A percentile compares a stretch with the other conserved stretches of the same genome.
Conservation (phyloP, 306 rosid genomes). For the Cicer bijugum region DNA sequence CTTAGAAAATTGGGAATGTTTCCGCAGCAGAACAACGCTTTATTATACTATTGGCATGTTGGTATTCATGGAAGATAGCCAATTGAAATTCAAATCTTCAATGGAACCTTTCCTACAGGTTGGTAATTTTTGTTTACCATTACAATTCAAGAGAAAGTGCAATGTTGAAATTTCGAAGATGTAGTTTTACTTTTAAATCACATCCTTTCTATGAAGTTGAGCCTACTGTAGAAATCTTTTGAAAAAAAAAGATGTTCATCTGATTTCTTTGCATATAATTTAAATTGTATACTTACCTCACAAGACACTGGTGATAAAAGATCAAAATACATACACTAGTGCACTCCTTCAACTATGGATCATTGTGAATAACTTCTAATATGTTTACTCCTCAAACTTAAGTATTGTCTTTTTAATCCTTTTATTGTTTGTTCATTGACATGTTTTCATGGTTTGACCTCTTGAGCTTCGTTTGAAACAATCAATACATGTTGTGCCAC, state of each 20-base stretch:
- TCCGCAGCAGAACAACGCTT: constrained; percentile 52
- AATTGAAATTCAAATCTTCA: constrained; percentile 51
- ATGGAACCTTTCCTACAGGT: constrained; percentile 57
- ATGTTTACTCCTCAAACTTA: background rate
- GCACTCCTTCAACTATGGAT: background rate
- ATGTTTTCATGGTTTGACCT: background rate
- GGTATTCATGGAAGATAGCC: constrained; percentile 56
- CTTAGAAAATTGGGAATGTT: constrained; percentile 51
- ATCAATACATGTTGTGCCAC: background rate
- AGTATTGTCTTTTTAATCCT: background rate
- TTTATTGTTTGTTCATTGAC: background rate
- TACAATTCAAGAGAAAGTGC: constrained; percentile 27
- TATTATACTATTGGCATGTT: constrained; percentile 53
- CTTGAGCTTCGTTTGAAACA: constrained; percentile 15
- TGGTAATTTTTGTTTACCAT: constrained; percentile 35
- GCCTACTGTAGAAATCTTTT: constrained; percentile 20
- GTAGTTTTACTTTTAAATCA: constrained; percentile 18
- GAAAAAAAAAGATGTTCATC: constrained; percentile 28
- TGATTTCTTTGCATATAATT: constrained; percentile 16
- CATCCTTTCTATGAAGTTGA: constrained; percentile 7
- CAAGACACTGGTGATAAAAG: background rate
- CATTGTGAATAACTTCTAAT: background rate
- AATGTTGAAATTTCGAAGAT: constrained; percentile 9
- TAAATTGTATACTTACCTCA: background rate
- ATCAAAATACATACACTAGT: background rate